phyloP scores from a whole-genome alignment of 2,329 filamentous ascomycete genomes.

The Colletotrichum sp. region DNA sequence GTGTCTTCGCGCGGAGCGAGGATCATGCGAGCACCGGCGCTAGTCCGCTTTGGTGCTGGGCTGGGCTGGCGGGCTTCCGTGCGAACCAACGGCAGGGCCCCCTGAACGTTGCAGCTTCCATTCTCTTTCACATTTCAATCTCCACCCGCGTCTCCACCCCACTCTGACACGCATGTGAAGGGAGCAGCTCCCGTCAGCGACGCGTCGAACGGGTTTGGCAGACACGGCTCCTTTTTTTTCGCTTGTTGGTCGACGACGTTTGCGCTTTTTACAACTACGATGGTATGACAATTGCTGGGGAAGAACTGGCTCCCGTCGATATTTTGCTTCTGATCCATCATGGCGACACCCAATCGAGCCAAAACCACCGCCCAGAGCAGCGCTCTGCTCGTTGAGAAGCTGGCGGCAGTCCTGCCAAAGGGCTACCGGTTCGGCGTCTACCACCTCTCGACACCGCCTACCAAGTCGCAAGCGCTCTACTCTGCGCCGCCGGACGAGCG shows the following conservation, averaged over 20 bases:
- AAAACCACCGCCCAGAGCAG: constrained; percentile 27
- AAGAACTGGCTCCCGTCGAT: neutral
- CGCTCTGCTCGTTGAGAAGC: constrained; percentile 38
- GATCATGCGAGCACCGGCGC: constrained; percentile 10
- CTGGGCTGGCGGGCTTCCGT: neutral
- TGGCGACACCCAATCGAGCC: constrained; percentile 23
- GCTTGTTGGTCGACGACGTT: neutral
- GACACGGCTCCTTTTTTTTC: neutral
- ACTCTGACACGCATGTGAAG: constrained; percentile 9
- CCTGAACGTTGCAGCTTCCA: neutral
- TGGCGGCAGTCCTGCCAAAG: constrained; percentile 59
- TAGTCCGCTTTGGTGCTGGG: neutral
- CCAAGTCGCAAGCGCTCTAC: constrained; percentile 76
- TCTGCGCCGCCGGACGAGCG: constrained; percentile 75
- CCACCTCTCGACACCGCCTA: constrained; percentile 87
- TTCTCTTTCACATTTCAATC: neutral
- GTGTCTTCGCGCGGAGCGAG: constrained; percentile 10
- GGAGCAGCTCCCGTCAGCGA: neutral
- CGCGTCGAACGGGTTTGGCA: neutral
- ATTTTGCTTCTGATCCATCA: constrained; percentile 15
- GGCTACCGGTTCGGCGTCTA: constrained; percentile 71
- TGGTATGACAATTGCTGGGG: neutral
- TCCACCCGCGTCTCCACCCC: constrained; percentile 1
- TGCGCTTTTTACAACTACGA: neutral
- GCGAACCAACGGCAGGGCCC: neutral